Conservation (phyloP, 345 rosid genomes). For the Gynandropsis gynandra region DNA sequence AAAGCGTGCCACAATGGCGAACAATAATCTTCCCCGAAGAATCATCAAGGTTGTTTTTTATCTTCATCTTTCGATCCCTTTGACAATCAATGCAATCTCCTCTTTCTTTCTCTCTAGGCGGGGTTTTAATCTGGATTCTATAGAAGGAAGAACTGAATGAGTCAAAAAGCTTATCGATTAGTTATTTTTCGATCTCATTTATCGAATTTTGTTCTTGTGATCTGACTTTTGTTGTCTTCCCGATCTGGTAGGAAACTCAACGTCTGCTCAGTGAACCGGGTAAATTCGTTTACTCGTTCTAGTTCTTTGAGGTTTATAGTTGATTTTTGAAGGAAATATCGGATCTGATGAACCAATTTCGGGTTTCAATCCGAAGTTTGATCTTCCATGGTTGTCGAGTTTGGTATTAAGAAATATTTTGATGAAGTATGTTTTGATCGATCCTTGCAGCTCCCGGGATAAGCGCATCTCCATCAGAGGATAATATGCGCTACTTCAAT, state of each 20-base stretch:
- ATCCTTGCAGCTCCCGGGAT: slow-evolving; percentile 80
- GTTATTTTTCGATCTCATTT: neutral
- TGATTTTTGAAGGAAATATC: slow-evolving; percentile 14
- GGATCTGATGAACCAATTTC: neutral
- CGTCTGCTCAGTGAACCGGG: slow-evolving; percentile 99
- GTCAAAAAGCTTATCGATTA: neutral
- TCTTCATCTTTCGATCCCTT: slow-evolving; percentile 19
- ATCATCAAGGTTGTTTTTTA: slow-evolving; percentile 78
- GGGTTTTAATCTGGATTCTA: slow-evolving; percentile 13
- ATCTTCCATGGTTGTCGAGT: neutral
- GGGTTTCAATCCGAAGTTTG: neutral
- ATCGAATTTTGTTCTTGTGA: slow-evolving; percentile 10
- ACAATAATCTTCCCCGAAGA: slow-evolving; percentile 95
- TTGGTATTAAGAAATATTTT: neutral
- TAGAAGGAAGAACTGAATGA: neutral
- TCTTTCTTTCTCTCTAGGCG: slow-evolving; percentile 8
- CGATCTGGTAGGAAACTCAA: slow-evolving; percentile 80
- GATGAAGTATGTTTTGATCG: neutral
- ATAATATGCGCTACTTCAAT: slow-evolving; percentile 91
- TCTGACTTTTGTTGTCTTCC: slow-evolving; percentile 11
- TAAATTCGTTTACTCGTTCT: slow-evolving; percentile 19
- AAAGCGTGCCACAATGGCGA: slow-evolving; percentile 49
- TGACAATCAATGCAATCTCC: slow-evolving; percentile 12
- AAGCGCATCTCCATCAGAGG: slow-evolving; percentile 96
- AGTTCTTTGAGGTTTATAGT: neutral